Base-by-base conservation (phyloP, 768 basidiomycete genomes). In the Russula griseocarnosa region DNA sequence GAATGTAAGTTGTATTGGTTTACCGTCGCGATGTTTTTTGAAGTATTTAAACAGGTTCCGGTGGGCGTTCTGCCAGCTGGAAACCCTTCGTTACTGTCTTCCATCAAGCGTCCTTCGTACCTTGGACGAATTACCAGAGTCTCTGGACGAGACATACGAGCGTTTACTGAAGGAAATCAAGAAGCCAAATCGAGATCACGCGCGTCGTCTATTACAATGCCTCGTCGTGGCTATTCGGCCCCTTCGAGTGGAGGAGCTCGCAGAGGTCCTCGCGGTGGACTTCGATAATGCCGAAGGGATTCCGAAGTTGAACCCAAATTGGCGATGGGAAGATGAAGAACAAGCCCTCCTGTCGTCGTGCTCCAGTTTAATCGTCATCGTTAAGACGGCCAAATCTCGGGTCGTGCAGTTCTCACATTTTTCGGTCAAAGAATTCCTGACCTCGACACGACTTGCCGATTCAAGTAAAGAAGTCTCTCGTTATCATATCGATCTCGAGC, bases 261-360 rank as follows among this genome's bases (percentile, higher is more conserved):
- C 60, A 4, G 60, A 61, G 16, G 34, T 61, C 32, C 61, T 61
- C 4, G 61, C 54, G 7, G 24, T 51, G 13, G 53, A 61, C 53
- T 47, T 61, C 11, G 44, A 28, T 36, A 22, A 26, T n/a, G 22
- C 10, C 3, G 32, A 32, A 42, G 55, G 55, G 10, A 36, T 55
- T 7, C 52, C 60, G 9, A 61, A 34, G 18, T 26, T 61, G 28
- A 42, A 54, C 3, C 9, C 42, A 14, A 26, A 40, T 9, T 47
- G 46, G 61, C 61, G 54, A 0, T 44, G 26, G 24, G 26, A 49
- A 20, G 46, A 62, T 24, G 32, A 46, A 26, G 61, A 62, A 40
- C 54, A 42, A 38, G 61, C 54, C 0, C 28, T 62, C 4, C 11
- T 55, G 20, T 40, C 46, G 0, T 32, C 42, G 11, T 61, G 54